phyloP scores from a whole-genome alignment of 176 grass and related monocot genomes.

The Tillandsia fasciculata region DNA sequence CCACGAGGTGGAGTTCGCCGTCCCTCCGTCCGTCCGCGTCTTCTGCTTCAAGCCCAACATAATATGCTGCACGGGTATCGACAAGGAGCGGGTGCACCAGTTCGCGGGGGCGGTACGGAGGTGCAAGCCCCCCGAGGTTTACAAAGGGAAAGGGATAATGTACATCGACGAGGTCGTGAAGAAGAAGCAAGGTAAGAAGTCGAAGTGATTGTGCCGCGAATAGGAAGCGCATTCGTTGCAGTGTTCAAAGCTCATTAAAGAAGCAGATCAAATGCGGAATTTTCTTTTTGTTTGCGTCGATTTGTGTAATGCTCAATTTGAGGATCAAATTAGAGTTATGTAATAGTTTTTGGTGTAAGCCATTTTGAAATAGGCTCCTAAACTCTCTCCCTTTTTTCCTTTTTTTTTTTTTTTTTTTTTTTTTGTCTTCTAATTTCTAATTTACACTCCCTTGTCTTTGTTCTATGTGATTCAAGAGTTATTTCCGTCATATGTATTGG shows the following conservation, averaged over 20 bases:
- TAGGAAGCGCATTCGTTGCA: not conserved
- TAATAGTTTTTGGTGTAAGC: no score
- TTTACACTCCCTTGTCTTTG: no score
- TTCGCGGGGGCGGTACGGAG: slow-evolving; percentile 49
- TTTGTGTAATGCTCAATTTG: no score
- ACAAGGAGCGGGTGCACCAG: slow-evolving; percentile 42
- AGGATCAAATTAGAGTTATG: no score
- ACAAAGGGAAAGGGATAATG: slow-evolving; percentile 55
- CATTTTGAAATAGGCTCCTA: not conserved
- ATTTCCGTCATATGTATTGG: no score
- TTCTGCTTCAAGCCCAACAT: slow-evolving; percentile 71
- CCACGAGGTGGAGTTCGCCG: slow-evolving; percentile 56
- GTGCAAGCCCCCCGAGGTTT: slow-evolving; percentile 50
- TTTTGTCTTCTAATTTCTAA: no score
- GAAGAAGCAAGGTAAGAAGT: slow-evolving; percentile 53
- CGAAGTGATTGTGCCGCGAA: slow-evolving; percentile 21
- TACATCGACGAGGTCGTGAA: slow-evolving; percentile 74
- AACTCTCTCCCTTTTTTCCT: not conserved
- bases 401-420: not conserved
- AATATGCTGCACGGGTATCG: slow-evolving; percentile 45
- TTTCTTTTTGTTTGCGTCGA: no score
- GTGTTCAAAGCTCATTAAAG: no score
- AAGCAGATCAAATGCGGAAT: no score
- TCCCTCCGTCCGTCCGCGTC: slow-evolving; percentile 50
- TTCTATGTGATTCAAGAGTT: no score